Evolutionary conservation across 352 stramenopile species (phyloP).

Genomic region (Globisporangium megalacanthum): DNA sequence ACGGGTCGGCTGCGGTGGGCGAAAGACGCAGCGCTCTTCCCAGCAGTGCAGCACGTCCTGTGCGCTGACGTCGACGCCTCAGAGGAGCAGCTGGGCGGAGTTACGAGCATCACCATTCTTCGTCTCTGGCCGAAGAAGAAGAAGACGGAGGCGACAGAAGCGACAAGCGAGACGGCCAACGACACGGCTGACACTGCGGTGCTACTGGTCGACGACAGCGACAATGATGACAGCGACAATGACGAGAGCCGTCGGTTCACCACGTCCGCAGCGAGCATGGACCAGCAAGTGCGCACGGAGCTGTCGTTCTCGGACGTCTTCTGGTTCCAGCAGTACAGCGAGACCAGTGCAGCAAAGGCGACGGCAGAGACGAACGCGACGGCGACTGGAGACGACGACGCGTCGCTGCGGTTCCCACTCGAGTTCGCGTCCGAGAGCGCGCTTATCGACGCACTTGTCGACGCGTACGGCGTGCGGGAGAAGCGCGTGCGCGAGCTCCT

Average conservation of each 20-base stretch:
- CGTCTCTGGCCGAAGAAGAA: neutral
- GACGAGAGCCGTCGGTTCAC: slow-evolving; percentile 3
- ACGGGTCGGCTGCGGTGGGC: slow-evolving; percentile 22
- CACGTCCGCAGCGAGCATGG: slow-evolving; percentile 13
- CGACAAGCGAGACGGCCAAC: neutral
- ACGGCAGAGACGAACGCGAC: neutral
- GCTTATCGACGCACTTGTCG: slow-evolving; percentile 49
- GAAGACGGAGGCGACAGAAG: neutral
- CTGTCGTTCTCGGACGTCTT: slow-evolving; percentile 46
- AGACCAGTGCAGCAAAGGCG: neutral
- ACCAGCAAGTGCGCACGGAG: slow-evolving; percentile 38
- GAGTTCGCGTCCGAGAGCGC: slow-evolving; percentile 24
- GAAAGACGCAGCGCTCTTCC: slow-evolving; percentile 34
- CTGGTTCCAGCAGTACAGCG: slow-evolving; percentile 46
- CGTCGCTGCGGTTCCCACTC: slow-evolving; percentile 1
- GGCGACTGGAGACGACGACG: neutral
- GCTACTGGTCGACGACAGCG: slow-evolving; percentile 28
- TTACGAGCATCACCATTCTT: neutral
- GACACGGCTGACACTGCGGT: slow-evolving; percentile 11
- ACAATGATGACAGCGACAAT: neutral
- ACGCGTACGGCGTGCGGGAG: slow-evolving; percentile 42
- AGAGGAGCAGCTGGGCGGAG: slow-evolving; percentile 3
- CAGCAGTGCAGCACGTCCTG: slow-evolving; percentile 38
- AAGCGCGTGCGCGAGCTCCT: slow-evolving; percentile 53
- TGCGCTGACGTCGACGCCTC: slow-evolving; percentile 8